Evolutionary conservation across 2,329 filamentous ascomycete species (phyloP).

Genomic region (Sclerotinia nivalis): DNA sequence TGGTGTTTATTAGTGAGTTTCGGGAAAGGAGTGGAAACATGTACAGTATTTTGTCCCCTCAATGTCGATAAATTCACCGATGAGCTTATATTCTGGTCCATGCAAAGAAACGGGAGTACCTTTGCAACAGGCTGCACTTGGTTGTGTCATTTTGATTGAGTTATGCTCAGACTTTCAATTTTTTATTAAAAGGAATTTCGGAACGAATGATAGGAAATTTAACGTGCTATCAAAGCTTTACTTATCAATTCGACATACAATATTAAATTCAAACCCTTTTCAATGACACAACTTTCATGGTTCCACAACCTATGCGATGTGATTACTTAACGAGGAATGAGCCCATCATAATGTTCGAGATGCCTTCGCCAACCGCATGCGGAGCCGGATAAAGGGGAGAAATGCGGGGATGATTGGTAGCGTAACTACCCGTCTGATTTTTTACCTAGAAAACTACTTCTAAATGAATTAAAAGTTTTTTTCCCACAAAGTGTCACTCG

Average conservation of each 20-base stretch:
- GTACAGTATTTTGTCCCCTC: constrained; percentile 1
- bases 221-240: background rate
- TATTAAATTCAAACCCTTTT: background rate
- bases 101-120: background rate
- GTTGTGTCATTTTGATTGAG: constrained; percentile 18
- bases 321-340: constrained; percentile 10
- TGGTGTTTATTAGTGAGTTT: background rate
- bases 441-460: background rate
- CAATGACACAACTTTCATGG: background rate
- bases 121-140: constrained; percentile 21
- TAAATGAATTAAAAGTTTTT: background rate
- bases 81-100: constrained; percentile 5
- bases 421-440: background rate
- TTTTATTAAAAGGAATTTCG: background rate
- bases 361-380: background rate
- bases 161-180: background rate
- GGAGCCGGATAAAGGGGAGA: background rate
- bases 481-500: too few relatives aligned
- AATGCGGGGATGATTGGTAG: background rate
- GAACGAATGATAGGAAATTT: background rate
- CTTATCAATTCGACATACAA: background rate
- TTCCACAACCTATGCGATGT: background rate
- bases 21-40: background rate
- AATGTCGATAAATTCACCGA: constrained; percentile 1
- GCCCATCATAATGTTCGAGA: background rate